These are phyloP conservation scores for Lipomyces spencermartinsiae DNA, from an alignment of 805 yeast species.

Conservation along the genomic window DNA sequence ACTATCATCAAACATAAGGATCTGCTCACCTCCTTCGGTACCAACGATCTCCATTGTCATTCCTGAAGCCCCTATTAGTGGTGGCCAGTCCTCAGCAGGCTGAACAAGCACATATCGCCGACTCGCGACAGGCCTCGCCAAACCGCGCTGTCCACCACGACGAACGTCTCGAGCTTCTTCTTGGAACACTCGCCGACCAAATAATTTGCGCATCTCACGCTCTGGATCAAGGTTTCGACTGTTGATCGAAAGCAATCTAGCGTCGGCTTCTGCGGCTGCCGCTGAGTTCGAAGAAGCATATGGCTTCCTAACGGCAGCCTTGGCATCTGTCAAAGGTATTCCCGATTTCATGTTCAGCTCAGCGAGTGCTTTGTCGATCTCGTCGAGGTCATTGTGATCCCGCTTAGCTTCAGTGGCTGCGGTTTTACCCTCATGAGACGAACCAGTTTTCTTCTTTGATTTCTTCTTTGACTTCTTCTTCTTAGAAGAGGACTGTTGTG, in stretches of 20 bases:
- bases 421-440: background rate
- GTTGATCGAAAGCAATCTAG: conserved; percentile 31
- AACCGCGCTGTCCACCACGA: conserved; percentile 17
- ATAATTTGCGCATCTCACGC: conserved; percentile 36
- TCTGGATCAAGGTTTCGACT: conserved; percentile 36
- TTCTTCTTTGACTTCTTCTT: conserved; percentile 23
- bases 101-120: conserved; percentile 32
- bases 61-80: conserved; percentile 24
- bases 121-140: conserved; percentile 24
- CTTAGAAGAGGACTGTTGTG: conserved; percentile 5
- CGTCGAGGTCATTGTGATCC: conserved; percentile 22
- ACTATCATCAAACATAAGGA: background rate
- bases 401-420: background rate
- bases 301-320: background rate
- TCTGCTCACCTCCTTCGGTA: conserved; percentile 25
- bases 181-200: conserved; percentile 37
- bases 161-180: conserved; percentile 26
- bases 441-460: conserved; percentile 29
- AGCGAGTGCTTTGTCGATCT: conserved; percentile 33
- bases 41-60: conserved; percentile 36
- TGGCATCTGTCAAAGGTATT: background rate
- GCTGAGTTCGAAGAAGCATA: conserved; percentile 4
- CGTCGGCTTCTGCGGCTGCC: conserved; percentile 16
- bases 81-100: conserved; percentile 40
- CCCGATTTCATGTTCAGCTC: conserved; percentile 29